Base-by-base conservation (phyloP, 257 asterid species). In the Solanum neorickii region DNA sequence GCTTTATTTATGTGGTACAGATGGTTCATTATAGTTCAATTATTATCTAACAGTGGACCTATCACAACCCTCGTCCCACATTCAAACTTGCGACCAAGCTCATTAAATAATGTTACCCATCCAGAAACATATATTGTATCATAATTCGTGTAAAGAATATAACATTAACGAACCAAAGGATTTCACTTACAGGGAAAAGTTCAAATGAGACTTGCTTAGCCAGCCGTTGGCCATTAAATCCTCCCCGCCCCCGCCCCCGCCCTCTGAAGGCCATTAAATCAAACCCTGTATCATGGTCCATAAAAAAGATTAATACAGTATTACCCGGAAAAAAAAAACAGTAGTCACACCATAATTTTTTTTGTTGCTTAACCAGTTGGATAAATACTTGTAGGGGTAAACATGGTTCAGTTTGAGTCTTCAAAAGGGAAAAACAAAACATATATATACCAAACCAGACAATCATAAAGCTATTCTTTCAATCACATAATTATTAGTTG, bases 201-300 rank as follows among this genome's bases (percentile, higher is more conserved):
- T 90, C 93, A 72, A 89, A 93, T 3, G 93, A 86, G 1, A 37
- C 87, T 86, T 91, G 89, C 89, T 85, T 90, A 18, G 92, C 93
- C 8, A 31, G 12, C 9, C 88, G 88, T 5, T 90, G 87, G 11
- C 89, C 87, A 31, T 91, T 92, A 1, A 18, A 56, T 56, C 65
- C 65, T 18, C 65, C 65, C 8, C 94, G 74, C 3, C 92, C 92
- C 56, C 92, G 87, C 9, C 97, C 93, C 35, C 94, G 76, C 42
- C 97, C 93, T 87, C 95, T 92, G 56, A 23, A 89, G 13, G 92
- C 83, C 96, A 94, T 93, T 74, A 29, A 82, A 47, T 31, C 31
- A 8, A 82, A 80, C 27, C 84, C 44, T 80, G 68, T 29, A 47
- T 80, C 42, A 47, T 27, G 62, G 39, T 15, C 39, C 52, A 44